Evolutionary conservation across 768 basidiomycete genomes (phyloP).

Genomic region (Tulasnella sp.): DNA sequence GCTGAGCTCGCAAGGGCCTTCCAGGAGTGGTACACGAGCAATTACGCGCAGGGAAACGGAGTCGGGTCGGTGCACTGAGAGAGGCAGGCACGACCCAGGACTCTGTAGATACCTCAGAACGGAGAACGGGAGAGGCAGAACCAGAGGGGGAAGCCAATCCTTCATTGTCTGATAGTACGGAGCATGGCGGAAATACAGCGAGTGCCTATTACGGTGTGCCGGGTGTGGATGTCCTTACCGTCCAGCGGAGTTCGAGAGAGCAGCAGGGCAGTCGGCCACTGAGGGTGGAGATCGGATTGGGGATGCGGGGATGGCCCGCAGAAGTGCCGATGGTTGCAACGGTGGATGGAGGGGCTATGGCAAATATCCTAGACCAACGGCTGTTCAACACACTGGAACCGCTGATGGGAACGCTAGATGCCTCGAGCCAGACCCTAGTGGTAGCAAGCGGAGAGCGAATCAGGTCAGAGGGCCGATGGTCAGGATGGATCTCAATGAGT

Average conservation of each 20-base stretch:
- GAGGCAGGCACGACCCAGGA: slow-evolving; percentile 10
- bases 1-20: neutral
- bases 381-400: neutral
- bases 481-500: neutral
- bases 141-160: neutral
- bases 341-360: slow-evolving; percentile 14
- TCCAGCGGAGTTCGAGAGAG: neutral
- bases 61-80: neutral
- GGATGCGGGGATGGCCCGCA: neutral
- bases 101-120: neutral
- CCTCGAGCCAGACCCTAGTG: neutral
- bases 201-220: neutral
- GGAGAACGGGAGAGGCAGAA: neutral
- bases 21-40: neutral
- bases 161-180: neutral
- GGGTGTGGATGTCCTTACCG: neutral
- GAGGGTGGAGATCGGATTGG: neutral
- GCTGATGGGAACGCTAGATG: neutral
- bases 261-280: neutral
- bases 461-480: neutral
- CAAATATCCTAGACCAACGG: neutral
- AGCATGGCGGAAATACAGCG: neutral
- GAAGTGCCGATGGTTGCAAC: neutral
- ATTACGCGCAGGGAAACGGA: neutral
- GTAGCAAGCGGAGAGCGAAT: neutral